phyloP scores from a whole-genome alignment of 139 green algal species.

The Micractinium conductrix region DNA sequence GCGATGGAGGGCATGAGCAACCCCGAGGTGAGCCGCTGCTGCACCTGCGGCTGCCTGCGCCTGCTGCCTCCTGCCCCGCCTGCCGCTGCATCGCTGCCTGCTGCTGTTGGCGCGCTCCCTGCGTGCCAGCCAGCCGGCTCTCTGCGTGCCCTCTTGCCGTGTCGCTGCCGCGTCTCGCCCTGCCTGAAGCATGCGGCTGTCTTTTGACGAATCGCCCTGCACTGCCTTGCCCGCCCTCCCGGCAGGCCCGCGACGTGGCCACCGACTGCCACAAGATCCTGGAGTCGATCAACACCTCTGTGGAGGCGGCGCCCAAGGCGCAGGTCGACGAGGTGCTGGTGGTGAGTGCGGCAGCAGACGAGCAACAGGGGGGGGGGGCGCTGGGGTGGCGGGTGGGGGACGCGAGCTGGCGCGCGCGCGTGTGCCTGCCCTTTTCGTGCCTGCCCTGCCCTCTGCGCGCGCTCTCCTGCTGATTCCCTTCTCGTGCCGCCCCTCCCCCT shows the following conservation, averaged over 20 bases:
- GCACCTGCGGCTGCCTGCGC: no score
- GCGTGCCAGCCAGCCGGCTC: no score
- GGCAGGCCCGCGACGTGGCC: slow-evolving; percentile 52
- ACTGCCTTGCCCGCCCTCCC: no score
- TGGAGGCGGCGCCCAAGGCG: slow-evolving; percentile 34
- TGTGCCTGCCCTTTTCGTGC: background rate
- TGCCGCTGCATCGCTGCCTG: no score
- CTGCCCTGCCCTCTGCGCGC: background rate
- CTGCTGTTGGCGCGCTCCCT: no score
- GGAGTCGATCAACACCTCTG: slow-evolving; percentile 40
- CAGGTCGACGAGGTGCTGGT: slow-evolving; percentile 9
- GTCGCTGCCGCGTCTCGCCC: no score
- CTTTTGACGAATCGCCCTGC: no score
- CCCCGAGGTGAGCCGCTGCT: no score
- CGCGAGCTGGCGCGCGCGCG: background rate
- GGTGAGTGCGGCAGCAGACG: background rate
- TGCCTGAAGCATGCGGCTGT: no score
- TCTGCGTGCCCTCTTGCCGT: no score
- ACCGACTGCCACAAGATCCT: slow-evolving; percentile 45
- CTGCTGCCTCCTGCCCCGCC: no score
- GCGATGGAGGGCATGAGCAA: slow-evolving; percentile 68
- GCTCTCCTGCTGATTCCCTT: background rate
- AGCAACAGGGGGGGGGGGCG: background rate
- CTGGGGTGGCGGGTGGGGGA: background rate
- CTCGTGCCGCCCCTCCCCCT: background rate